Evolutionary conservation across 2,329 filamentous ascomycete species (phyloP).

Genomic region (Talaromyces pinophilus): DNA sequence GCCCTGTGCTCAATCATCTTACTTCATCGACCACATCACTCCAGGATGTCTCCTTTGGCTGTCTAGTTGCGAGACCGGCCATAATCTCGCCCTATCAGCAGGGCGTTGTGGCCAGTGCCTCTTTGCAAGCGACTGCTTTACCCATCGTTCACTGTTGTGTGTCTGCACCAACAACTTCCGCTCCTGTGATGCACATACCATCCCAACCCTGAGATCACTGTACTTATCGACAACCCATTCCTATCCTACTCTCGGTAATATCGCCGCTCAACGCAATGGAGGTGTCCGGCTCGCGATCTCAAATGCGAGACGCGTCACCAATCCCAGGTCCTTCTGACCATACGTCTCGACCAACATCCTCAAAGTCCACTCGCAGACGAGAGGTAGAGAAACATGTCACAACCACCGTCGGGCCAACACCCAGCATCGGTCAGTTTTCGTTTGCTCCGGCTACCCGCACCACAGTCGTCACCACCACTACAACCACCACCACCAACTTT

Average conservation of each 20-base stretch:
- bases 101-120: conserved; percentile 23
- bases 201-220: not conserved
- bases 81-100: conserved; percentile 21
- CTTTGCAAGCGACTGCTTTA: conserved; percentile 7
- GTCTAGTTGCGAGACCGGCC: conserved; percentile 20
- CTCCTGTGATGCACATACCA: not conserved
- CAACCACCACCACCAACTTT: conserved; percentile 78
- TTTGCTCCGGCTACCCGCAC: conserved; percentile 65
- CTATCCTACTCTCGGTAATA: not conserved
- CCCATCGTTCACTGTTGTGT: not conserved
- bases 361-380: conserved; percentile 25
- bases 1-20: not conserved
- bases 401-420: conserved; percentile 30
- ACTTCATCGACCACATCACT: not conserved
- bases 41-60: conserved; percentile 14
- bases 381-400: conserved; percentile 35
- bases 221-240: not conserved
- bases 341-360: conserved; percentile 15
- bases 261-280: conserved; percentile 20
- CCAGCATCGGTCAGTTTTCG: conserved; percentile 60
- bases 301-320: conserved; percentile 25
- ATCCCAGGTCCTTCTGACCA: conserved; percentile 16
- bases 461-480: conserved; percentile 81
- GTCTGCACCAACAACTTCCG: not conserved
- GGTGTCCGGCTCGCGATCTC: conserved; percentile 19